These are phyloP conservation scores for Cladosporium sp. DNA, from an alignment of 2,329 filamentous ascomycete species.

Conservation along the genomic window DNA sequence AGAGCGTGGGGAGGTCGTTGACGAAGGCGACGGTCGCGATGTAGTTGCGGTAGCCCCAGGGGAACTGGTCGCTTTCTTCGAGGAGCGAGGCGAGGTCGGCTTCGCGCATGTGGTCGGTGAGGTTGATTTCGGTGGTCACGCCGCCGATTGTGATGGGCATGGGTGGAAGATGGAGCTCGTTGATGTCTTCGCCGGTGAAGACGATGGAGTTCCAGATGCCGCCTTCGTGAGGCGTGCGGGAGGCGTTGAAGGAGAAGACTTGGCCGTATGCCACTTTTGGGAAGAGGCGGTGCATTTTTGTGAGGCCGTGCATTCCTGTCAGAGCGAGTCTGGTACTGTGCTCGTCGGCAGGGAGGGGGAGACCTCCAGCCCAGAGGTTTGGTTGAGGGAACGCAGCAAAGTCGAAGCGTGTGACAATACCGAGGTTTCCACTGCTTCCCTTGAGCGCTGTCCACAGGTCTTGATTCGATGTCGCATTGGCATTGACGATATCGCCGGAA, in stretches of 20 bases:
- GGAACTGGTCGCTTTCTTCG: not conserved
- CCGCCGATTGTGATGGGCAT: not conserved
- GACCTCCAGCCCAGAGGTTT: not conserved
- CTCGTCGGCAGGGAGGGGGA: constrained; percentile 1
- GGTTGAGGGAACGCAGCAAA: not conserved
- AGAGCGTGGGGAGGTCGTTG: not conserved
- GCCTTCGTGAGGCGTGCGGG: not conserved
- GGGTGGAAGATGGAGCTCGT: not conserved
- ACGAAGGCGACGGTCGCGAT: constrained; percentile 1
- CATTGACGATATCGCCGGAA: constrained; percentile 19
- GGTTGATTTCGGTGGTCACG: not conserved
- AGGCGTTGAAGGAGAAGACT: constrained; percentile 6
- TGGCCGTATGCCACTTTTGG: constrained; percentile 7
- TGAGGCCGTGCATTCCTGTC: not conserved
- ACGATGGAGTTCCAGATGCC: constrained; percentile 5
- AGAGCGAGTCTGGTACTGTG: not conserved
- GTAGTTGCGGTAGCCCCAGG: not conserved
- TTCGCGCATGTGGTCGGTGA: constrained; percentile 3
- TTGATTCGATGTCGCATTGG: constrained; percentile 16
- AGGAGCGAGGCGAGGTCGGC: not conserved
- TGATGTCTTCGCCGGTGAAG: constrained; percentile 1
- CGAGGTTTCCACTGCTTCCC: constrained; percentile 26
- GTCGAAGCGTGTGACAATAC: constrained; percentile 24
- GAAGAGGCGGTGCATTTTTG: constrained; percentile 3
- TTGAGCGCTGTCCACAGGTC: constrained; percentile 23